Percentiles rank a stretch among this genome's conserved stretches.
Evolutionary conservation across 495 filamentous ascomycete species (phyloP).

Genomic region (Talaromyces proteolyticus): DNA sequence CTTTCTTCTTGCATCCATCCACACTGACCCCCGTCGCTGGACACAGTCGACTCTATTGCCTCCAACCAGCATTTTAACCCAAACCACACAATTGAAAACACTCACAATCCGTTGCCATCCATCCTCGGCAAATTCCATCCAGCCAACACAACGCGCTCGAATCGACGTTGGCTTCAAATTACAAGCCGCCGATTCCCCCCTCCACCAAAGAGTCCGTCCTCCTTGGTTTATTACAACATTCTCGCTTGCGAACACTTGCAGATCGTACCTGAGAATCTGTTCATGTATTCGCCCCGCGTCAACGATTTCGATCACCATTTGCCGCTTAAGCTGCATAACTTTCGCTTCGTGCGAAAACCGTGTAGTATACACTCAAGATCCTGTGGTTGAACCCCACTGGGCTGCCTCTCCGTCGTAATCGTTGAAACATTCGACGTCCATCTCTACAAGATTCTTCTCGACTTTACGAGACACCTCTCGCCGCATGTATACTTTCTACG

Average conservation of each 20-base stretch:
- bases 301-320: constrained; percentile 74
- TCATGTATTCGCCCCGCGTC: constrained; percentile 79
- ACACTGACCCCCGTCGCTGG: background rate
- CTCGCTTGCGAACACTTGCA: constrained; percentile 31
- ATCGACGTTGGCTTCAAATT: no score
- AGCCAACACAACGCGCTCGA: no score
- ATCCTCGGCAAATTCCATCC: no score
- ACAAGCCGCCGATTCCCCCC: background rate
- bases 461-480: constrained; percentile 31
- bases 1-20: no score
- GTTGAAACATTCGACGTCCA: constrained; percentile 39
- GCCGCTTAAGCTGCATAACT: constrained; percentile 88
- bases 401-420: constrained; percentile 21
- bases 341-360: constrained; percentile 86
- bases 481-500: constrained; percentile 50
- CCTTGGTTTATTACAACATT: constrained; percentile 19
- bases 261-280: constrained; percentile 42
- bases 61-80: background rate
- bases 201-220: background rate
- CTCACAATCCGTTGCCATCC: background rate
- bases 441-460: constrained; percentile 40
- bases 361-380: constrained; percentile 76
- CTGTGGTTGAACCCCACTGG: constrained; percentile 66
- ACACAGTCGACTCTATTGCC: background rate
- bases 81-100: background rate